Conservation (phyloP, 2,329 filamentous ascomycete species). For the Chrysoporthe deuterocubensis region DNA sequence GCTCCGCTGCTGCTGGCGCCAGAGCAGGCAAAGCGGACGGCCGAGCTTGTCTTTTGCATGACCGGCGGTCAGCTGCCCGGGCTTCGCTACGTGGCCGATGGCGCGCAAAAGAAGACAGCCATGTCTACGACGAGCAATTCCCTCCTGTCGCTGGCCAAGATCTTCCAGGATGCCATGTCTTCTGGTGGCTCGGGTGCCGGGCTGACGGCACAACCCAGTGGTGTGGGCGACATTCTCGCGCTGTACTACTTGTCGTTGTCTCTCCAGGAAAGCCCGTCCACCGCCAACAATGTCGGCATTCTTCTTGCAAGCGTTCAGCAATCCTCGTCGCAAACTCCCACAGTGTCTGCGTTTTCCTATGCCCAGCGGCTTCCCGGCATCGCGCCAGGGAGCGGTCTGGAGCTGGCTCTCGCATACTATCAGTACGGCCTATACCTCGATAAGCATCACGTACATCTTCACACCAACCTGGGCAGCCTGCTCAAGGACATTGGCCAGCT, state of each 20-base stretch:
- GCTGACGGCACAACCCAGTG: constrained; percentile 66
- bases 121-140: constrained; percentile 96
- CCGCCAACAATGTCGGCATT: constrained; percentile 97
- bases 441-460: constrained; percentile 88
- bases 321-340: constrained; percentile 42
- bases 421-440: constrained; percentile 91
- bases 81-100: constrained; percentile 71
- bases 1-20: constrained; percentile 81
- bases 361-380: constrained; percentile 71
- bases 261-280: constrained; percentile 93
- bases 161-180: constrained; percentile 95
- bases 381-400: constrained; percentile 81
- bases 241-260: constrained; percentile 95
- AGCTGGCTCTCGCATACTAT: constrained; percentile 90
- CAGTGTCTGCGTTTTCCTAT: constrained; percentile 35
- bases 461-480: constrained; percentile 93
- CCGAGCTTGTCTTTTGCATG: constrained; percentile 78
- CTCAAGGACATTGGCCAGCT: constrained; percentile 96
- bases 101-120: constrained; percentile 75
- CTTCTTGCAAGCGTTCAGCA: constrained; percentile 94
- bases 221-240: constrained; percentile 89
- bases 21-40: constrained; percentile 80
- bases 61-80: constrained; percentile 78
- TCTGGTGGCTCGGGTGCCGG: constrained; percentile 63
- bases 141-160: constrained; percentile 91